These are phyloP conservation scores for Nothophaeocryptopus gaeumannii DNA, from an alignment of 2,329 filamentous ascomycete genomes.

Conservation along the genomic window DNA sequence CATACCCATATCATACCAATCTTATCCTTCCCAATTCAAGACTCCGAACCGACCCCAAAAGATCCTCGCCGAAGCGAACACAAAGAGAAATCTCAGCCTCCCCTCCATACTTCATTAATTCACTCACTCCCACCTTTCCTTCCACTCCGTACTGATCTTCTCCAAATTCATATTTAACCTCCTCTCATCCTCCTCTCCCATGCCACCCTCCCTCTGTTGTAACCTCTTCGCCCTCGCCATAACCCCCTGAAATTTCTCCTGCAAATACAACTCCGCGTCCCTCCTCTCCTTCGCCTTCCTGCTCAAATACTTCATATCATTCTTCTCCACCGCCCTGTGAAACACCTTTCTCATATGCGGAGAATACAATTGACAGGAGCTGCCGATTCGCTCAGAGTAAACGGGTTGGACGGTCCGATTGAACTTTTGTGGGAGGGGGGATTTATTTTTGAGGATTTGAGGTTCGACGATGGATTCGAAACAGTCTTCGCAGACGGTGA, in stretches of 20 bases:
- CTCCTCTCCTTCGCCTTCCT: constrained; percentile 58
- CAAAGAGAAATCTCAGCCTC: too few species aligned
- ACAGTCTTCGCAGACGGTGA: constrained; percentile 85
- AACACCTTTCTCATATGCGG: constrained; percentile 75
- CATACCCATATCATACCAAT: too few species aligned
- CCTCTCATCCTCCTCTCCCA: constrained; percentile 55
- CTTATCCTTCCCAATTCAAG: too few species aligned
- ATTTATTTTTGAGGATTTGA: constrained; percentile 51
- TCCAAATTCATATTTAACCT: constrained; percentile 53
- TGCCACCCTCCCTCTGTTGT: constrained; percentile 37
- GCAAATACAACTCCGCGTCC: constrained; percentile 58
- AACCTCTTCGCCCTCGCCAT: constrained; percentile 37
- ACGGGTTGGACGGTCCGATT: constrained; percentile 59
- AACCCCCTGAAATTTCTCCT: constrained; percentile 49
- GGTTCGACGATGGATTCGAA: constrained; percentile 78
- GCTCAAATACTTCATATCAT: constrained; percentile 66
- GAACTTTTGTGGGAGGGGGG: constrained; percentile 62
- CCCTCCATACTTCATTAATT: too few species aligned
- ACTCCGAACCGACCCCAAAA: too few species aligned
- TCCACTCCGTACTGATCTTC: constrained; percentile 52
- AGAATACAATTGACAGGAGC: constrained; percentile 76
- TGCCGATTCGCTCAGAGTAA: constrained; percentile 47
- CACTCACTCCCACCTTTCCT: constrained; percentile 46
- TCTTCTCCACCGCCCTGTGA: constrained; percentile 60
- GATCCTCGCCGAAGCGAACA: too few species aligned